phyloP scores from a whole-genome alignment of 768 basidiomycete genomes.

The Tylopilus rubrobrunneus region DNA sequence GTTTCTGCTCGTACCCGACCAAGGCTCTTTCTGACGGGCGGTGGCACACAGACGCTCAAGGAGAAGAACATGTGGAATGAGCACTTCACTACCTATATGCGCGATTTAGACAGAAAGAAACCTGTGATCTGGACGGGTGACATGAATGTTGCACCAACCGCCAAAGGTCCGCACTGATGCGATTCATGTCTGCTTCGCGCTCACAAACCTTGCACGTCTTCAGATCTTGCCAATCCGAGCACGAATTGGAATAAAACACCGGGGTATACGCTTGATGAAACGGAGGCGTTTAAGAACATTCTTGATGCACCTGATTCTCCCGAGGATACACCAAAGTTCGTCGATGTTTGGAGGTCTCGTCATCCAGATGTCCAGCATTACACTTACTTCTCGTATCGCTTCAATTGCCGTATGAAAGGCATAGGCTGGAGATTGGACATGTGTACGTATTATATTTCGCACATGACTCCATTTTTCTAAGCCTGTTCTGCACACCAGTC shows the following conservation, averaged over 20 bases:
- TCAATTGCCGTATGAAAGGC: conserved; percentile 75
- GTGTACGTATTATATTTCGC: conserved; percentile 46
- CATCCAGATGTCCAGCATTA: conserved; percentile 72
- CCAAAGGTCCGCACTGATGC: conserved; percentile 43
- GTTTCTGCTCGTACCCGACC: not conserved
- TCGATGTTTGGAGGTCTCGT: conserved; percentile 75
- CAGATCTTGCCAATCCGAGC: conserved; percentile 68
- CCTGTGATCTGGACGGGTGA: conserved; percentile 89
- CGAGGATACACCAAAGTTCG: conserved; percentile 44
- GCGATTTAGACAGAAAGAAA: conserved; percentile 69
- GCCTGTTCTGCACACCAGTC: conserved; percentile 39
- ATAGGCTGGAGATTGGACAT: conserved; percentile 87
- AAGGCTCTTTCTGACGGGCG: not conserved
- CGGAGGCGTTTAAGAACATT: conserved; percentile 66
- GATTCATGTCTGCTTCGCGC: not conserved
- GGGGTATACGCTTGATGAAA: conserved; percentile 82
- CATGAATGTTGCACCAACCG: conserved; percentile 82
- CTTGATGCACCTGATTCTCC: conserved; percentile 47
- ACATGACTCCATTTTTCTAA: conserved; percentile 1
- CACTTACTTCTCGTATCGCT: conserved; percentile 82
- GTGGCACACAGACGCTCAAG: conserved; percentile 55
- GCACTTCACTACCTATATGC: conserved; percentile 72
- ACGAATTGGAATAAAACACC: conserved; percentile 85
- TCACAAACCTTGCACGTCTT: not conserved
- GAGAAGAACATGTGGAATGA: conserved; percentile 76